Base-by-base conservation (phyloP, 139 green algal species). In the Ettlia oleoabundans region DNA sequence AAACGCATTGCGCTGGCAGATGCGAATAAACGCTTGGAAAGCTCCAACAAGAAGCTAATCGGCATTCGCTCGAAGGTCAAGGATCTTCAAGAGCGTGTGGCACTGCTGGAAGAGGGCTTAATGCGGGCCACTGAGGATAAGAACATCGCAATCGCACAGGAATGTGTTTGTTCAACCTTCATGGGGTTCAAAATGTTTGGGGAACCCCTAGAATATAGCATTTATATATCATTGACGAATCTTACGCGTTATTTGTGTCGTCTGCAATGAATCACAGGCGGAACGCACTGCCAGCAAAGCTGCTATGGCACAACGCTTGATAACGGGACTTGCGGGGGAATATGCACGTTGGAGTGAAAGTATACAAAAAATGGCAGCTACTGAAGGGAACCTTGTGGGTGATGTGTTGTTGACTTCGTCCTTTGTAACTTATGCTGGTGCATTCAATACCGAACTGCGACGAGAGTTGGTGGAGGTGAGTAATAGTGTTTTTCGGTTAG, bases 81-180 rank as follows among this genome's bases (percentile, higher is more conserved):
- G 87, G 93, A 96, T 79, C 89, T 98, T 69, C 88, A 95, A 47
- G 94, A 93, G 68, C 80, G 90, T 4, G 94, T 98, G 70, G 89
- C 88, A 0, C 76, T 79, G 51, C 89, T 98, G 67, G 94, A 98
- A 86, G 90, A 90, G 43, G 86, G 76, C 41, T 89, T 98, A 10
- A 94, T 96, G 91, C 92, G 93, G 82, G 95, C 95, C 9, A 98
- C 94, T 4, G 89, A 93, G 53, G 94, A 98, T 85, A 98, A 98
- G 92, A 97, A 97, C 78, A 83, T 78, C 3, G 93, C 94, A 28
- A 86, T 95, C 35, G 90, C 92, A 21, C 86, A 92, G 77, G 88
- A 85, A 67, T 5, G 65, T 15, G n/a, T 22, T 37, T 37, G 62
- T n/a, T 19, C 65, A 53, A 37, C 61, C 19, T 8, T n/a, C 33